Percentiles rank a stretch among this genome's conserved stretches.
Conservation (phyloP, 2,329 filamentous ascomycete genomes). For the Pseudogymnoascus sp. region DNA sequence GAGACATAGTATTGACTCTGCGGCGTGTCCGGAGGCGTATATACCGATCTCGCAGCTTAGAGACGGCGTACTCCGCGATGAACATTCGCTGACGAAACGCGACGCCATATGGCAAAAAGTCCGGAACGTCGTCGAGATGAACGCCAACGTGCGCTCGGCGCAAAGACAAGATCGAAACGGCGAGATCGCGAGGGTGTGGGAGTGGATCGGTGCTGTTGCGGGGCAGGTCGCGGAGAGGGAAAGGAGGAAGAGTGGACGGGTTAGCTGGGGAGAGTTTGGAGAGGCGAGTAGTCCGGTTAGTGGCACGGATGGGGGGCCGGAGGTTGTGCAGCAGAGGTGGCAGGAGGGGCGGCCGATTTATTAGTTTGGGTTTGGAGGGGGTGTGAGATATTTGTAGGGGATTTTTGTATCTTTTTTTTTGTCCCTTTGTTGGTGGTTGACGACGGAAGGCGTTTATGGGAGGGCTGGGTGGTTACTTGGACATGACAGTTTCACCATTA, state of each 20-base stretch:
- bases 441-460: neutral
- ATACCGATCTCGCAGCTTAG: constrained; percentile 83
- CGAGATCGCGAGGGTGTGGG: constrained; percentile 61
- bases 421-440: neutral
- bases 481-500: neutral
- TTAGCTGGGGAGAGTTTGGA: constrained; percentile 28
- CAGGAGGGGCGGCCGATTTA: constrained; percentile 29
- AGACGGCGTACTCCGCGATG: constrained; percentile 79
- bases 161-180: constrained; percentile 62
- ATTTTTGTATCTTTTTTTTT: neutral
- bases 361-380: constrained; percentile 13
- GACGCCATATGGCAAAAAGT: constrained; percentile 82
- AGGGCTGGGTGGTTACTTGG: neutral
- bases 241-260: constrained; percentile 43
- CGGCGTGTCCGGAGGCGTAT: constrained; percentile 64
- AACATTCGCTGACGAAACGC: constrained; percentile 69
- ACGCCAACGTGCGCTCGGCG: constrained; percentile 78
- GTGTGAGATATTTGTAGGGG: neutral
- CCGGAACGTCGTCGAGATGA: constrained; percentile 78
- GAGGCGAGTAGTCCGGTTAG: constrained; percentile 21
- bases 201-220: constrained; percentile 58
- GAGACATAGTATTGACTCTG: constrained; percentile 60
- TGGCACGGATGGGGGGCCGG: constrained; percentile 23
- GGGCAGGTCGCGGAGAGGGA: constrained; percentile 28
- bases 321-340: constrained; percentile 24